These are phyloP conservation scores for Voacanga thouarsii DNA, from an alignment of 257 asterid species.

Conservation along the genomic window DNA sequence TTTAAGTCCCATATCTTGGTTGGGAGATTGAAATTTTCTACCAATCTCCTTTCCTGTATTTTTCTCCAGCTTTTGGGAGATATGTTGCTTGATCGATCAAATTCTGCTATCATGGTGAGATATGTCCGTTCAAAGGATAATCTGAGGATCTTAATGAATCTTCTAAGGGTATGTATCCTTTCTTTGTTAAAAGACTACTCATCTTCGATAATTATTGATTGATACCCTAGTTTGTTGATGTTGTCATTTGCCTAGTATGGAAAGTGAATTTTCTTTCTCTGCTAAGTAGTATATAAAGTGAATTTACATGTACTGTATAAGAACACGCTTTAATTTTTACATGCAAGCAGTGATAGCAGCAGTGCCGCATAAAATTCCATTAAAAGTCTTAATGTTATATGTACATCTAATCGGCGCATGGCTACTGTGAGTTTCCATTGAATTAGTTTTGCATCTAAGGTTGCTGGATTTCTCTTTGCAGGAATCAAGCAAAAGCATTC, in stretches of 20 bases:
- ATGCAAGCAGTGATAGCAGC: too few species aligned
- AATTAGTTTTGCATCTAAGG: neutral
- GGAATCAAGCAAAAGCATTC: constrained; percentile 88
- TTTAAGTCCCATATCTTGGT: neutral
- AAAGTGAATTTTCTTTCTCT: too few species aligned
- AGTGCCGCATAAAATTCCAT: neutral
- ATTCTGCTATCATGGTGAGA: constrained; percentile 68
- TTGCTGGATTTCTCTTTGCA: constrained; percentile 30
- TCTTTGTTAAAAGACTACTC: neutral
- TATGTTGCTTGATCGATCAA: constrained; percentile 81
- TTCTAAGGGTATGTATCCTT: constrained; percentile 61
- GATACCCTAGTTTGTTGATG: neutral
- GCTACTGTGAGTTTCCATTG: neutral
- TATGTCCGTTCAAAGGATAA: constrained; percentile 75
- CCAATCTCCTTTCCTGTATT: neutral
- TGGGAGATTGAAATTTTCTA: neutral
- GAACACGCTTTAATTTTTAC: neutral
- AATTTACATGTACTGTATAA: neutral
- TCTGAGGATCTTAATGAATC: constrained; percentile 77
- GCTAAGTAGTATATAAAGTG: too few species aligned
- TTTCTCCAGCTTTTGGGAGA: constrained; percentile 77
- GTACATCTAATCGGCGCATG: neutral
- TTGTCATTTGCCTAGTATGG: neutral
- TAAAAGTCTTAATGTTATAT: too few species aligned
- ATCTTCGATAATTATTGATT: neutral